phyloP scores from a whole-genome alignment of 2,329 filamentous ascomycete species.

The Fusarium armeniacum region DNA sequence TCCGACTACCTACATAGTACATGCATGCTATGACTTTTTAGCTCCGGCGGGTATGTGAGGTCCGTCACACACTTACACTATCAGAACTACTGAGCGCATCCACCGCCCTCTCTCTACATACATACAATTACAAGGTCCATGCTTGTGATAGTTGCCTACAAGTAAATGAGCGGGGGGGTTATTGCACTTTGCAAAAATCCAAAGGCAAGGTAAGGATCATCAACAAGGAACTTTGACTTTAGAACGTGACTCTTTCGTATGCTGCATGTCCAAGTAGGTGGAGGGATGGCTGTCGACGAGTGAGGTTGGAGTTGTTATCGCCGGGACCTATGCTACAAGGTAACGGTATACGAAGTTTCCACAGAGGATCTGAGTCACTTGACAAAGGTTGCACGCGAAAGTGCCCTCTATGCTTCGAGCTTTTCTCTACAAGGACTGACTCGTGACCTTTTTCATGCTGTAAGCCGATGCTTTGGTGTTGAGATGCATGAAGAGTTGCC shows the following conservation, averaged over 20 bases:
- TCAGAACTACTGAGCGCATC: slow-evolving; percentile 1
- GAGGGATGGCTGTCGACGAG: slow-evolving; percentile 16
- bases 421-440: not conserved
- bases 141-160: slow-evolving; percentile 17
- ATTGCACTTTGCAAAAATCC: not conserved
- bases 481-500: slow-evolving; percentile 12
- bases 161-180: slow-evolving; percentile 10
- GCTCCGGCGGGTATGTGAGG: slow-evolving; percentile 52
- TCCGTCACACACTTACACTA: slow-evolving; percentile 44
- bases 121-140: slow-evolving; percentile 8
- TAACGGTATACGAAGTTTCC: slow-evolving; percentile 7
- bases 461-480: slow-evolving; percentile 10
- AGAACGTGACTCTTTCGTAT: slow-evolving; percentile 19
- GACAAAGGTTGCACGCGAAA: slow-evolving; percentile 15
- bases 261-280: slow-evolving; percentile 16
- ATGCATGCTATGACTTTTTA: slow-evolving; percentile 50
- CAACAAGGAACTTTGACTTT: slow-evolving; percentile 6
- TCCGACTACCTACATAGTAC: slow-evolving; percentile 25
- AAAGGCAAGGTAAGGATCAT: slow-evolving; percentile 18
- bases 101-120: slow-evolving; percentile 23
- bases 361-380: slow-evolving; percentile 34
- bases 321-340: slow-evolving; percentile 2
- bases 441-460: slow-evolving; percentile 2
- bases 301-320: slow-evolving; percentile 8
- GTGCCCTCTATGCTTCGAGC: slow-evolving; percentile 3